phyloP scores from a whole-genome alignment of 2,329 filamentous ascomycete species.

The Fusarium sp. region DNA sequence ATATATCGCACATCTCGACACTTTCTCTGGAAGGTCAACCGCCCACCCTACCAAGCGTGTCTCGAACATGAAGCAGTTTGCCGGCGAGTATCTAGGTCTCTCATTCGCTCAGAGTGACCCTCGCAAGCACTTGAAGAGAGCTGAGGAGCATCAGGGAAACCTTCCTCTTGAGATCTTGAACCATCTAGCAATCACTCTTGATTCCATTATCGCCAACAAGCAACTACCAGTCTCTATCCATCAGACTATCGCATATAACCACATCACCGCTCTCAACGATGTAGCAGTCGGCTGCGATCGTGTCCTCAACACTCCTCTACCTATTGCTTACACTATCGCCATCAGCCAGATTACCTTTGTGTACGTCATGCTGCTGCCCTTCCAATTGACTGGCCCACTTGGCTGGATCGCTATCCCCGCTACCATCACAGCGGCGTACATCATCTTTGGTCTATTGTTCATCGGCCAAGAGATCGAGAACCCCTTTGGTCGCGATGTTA shows the following conservation, averaged over 20 bases:
- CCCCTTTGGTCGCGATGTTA: conserved; percentile 86
- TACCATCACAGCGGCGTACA: conserved; percentile 80
- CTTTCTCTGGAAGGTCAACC: conserved; percentile 70
- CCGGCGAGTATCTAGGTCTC: conserved; percentile 81
- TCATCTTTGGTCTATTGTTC: conserved; percentile 81
- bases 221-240: conserved; percentile 70
- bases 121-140: conserved; percentile 80
- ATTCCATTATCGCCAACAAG: conserved; percentile 70
- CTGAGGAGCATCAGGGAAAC: conserved; percentile 81
- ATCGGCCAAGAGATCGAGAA: conserved; percentile 90
- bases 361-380: conserved; percentile 84
- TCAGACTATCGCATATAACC: conserved; percentile 73
- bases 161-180: conserved; percentile 84
- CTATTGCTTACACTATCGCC: conserved; percentile 85
- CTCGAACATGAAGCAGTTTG: conserved; percentile 69
- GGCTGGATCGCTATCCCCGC: conserved; percentile 84
- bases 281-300: conserved; percentile 80
- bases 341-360: conserved; percentile 90
- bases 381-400: conserved; percentile 78
- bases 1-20: conserved; percentile 79
- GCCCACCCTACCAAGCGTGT: conserved; percentile 59
- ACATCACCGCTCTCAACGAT: conserved; percentile 77
- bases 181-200: conserved; percentile 77
- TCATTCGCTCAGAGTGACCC: conserved; percentile 85
- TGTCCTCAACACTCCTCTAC: conserved; percentile 85